Percentiles rank a stretch among this genome's conserved stretches.
phyloP scores from a whole-genome alignment of 768 basidiomycete genomes.

The Russula ochroleuca region DNA sequence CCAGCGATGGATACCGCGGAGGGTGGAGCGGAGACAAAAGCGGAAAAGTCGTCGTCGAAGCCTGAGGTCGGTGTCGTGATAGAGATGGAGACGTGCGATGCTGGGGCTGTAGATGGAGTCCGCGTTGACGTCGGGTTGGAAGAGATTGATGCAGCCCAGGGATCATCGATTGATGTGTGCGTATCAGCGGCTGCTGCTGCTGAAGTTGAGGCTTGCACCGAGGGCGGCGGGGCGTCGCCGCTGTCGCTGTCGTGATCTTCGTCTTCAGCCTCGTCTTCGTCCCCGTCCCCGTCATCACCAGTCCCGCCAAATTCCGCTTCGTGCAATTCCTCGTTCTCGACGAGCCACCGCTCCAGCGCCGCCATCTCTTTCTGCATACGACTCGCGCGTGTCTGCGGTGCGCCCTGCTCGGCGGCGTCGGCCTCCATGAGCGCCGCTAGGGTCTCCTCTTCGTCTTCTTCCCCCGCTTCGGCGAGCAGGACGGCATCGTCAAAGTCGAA shows the following conservation, averaged over 20 bases:
- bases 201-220: constrained; percentile 8
- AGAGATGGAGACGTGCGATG: background rate
- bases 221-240: constrained; percentile 7
- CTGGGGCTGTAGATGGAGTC: constrained; percentile 1
- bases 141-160: constrained; percentile 23
- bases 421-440: constrained; percentile 34
- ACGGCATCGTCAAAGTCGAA: constrained; percentile 27
- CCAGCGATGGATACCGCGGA: constrained; percentile 2
- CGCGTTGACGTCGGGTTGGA: background rate
- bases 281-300: background rate
- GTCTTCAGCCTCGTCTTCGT: constrained; percentile 7
- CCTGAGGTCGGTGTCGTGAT: constrained; percentile 29
- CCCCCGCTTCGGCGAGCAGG: constrained; percentile 23
- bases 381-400: constrained; percentile 16
- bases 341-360: constrained; percentile 59
- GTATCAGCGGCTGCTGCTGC: background rate
- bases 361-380: constrained; percentile 50
- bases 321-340: constrained; percentile 42
- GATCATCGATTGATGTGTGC: constrained; percentile 15
- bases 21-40: constrained; percentile 60
- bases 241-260: constrained; percentile 8
- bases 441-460: constrained; percentile 35
- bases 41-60: constrained; percentile 80
- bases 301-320: constrained; percentile 26
- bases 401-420: constrained; percentile 29